A percentile compares a stretch with the other conserved stretches of the same genome.
phyloP scores from a whole-genome alignment of 1,284 basidiomycete species.

The Pyrrhoderma lamaoense region DNA sequence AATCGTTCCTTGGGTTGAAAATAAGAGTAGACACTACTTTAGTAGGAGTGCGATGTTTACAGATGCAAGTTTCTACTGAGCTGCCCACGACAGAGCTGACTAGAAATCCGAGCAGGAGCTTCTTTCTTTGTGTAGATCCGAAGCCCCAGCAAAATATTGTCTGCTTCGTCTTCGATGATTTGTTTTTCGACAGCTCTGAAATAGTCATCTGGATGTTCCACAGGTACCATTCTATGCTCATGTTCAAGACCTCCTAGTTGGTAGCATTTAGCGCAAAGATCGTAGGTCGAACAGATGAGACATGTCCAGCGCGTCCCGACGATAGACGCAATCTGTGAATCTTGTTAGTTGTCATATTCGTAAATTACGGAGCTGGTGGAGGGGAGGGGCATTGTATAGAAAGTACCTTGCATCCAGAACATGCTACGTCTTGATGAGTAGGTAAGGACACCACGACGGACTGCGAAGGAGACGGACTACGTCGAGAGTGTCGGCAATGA shows the following conservation, averaged over 20 bases:
- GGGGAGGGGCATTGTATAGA: no score
- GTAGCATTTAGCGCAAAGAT: slow-evolving; percentile 21
- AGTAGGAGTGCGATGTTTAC: no score
- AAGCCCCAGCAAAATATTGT: slow-evolving; percentile 19
- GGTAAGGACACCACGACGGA: no score
- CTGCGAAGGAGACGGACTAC: no score
- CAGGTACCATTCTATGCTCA: slow-evolving; percentile 17
- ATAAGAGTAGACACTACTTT: no score
- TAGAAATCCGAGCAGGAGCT: slow-evolving; percentile 19
- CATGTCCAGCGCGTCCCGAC: slow-evolving; percentile 19
- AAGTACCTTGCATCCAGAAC: slow-evolving; percentile 15
- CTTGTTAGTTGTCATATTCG: no score
- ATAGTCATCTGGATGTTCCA: slow-evolving; percentile 18
- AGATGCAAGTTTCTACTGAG: no score
- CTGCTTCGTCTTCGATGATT: slow-evolving; percentile 5
- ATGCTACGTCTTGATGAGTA: slow-evolving; percentile 5
- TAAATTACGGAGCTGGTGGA: no score
- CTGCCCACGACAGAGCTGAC: slow-evolving; percentile 21
- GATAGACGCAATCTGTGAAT: no score
- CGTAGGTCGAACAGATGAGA: slow-evolving; percentile 17
- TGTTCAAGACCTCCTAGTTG: slow-evolving; percentile 19
- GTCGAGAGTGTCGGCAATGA: background rate
- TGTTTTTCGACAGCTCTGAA: slow-evolving; percentile 2
- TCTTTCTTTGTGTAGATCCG: slow-evolving; percentile 20
- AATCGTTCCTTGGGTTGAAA: no score